Percentiles rank a stretch among this genome's conserved stretches.
These are phyloP conservation scores for Tylopilus sp. DNA, from an alignment of 1,284 basidiomycete genomes.

Conservation along the genomic window DNA sequence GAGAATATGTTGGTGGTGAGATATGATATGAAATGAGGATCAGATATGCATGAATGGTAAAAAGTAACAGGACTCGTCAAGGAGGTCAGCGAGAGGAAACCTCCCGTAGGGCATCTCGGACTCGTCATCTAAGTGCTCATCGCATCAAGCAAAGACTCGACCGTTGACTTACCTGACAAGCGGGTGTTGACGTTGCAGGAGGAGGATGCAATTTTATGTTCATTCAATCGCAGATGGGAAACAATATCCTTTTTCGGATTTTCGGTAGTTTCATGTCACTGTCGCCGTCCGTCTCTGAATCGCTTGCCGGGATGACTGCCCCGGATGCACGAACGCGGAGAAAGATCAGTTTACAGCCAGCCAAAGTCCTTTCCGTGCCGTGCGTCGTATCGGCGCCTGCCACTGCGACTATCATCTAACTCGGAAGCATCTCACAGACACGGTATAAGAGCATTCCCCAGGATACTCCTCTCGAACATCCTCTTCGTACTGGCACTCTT, in stretches of 20 bases:
- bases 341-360: conserved; percentile 58
- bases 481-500: conserved; percentile 59
- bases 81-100: conserved; percentile 52
- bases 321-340: conserved; percentile 65
- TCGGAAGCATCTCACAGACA: conserved; percentile 37
- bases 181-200: conserved; percentile 11
- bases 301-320: conserved; percentile 46
- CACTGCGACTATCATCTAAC: not conserved
- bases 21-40: conserved; percentile 32
- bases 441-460: conserved; percentile 47
- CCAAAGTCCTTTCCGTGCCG: conserved; percentile 51
- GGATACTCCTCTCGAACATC: conserved; percentile 53
- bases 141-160: conserved; percentile 28
- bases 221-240: conserved; percentile 16
- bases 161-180: conserved; percentile 27
- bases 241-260: conserved; percentile 18
- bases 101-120: conserved; percentile 58
- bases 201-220: conserved; percentile 9
- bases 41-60: conserved; percentile 92
- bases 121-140: conserved; percentile 87
- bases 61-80: conserved; percentile 60
- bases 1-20: conserved; percentile 14
- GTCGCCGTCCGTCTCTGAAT: not conserved
- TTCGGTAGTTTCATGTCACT: not conserved
- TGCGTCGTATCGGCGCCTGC: conserved; percentile 33